Base-by-base conservation (phyloP, 2,329 filamentous ascomycete species). In the Colletotrichum sansevieriae region DNA sequence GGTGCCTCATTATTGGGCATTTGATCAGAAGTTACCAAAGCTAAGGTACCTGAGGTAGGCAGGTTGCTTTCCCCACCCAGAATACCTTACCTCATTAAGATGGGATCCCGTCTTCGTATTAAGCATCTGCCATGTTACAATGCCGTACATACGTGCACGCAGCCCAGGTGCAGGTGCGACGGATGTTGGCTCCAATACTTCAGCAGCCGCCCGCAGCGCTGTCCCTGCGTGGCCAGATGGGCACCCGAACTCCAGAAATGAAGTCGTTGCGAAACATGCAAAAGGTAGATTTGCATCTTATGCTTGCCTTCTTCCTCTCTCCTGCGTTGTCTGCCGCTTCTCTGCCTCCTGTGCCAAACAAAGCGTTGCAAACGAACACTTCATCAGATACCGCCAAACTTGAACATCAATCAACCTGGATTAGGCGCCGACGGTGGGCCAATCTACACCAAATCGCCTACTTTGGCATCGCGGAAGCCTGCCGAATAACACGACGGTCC, bases 231-330 rank as follows among this genome's bases (percentile, higher is more conserved):
- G 18, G 15, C 29, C 25, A 12, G 22, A 15, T 41, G 10, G 43
- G 33, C 61, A 33, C 41, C 41, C 13, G 25, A 51, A 25, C 33
- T 12, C 7, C 49, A 33, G 49, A 47, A 47, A 46, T 61, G 63
- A 22, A 55, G 13, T 29, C 55, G 63, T 13, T 39, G 56, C 41
- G 44, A 41, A 22, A 33, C 62, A 52, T 59, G 62, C 37, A 22
- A 59, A 65, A 60, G 15, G 20, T 41, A 51, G 44, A 60, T 62
- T 52, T 52, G 55, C 11, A 65, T 65, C 37, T 65, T 15, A 55
- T 62, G 47, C 63, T 37, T 37, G 33, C 13, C 44, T 12, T 3
- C 11, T n/a, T 41, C 35, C 43, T 12, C n/a, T 29, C 20, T 22
- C 15, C 43, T 49, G 20, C 33, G 29, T 39, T 22, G 35, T 20